These are phyloP conservation scores for Colletotrichum theobromicola DNA, from an alignment of 2,329 filamentous ascomycete species.

Conservation along the genomic window DNA sequence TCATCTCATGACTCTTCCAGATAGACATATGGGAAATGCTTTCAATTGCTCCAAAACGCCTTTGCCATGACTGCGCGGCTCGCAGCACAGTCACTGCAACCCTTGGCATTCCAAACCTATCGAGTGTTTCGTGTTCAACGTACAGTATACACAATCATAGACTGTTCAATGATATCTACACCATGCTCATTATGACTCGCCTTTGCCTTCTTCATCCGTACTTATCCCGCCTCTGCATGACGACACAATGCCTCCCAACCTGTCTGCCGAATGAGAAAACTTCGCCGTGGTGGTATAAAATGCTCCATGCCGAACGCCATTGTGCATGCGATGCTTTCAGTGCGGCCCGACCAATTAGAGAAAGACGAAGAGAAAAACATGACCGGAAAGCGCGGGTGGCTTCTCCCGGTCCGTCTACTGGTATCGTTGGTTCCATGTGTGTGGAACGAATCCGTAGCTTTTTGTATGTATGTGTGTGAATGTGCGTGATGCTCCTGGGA, in stretches of 20 bases:
- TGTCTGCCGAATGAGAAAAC: conserved; percentile 10
- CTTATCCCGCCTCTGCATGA: not conserved
- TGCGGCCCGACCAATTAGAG: conserved; percentile 18
- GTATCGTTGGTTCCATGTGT: conserved; percentile 13
- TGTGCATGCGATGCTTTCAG: conserved; percentile 24
- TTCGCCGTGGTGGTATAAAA: conserved; percentile 21
- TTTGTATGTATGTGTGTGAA: not conserved
- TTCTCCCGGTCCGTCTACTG: conserved; percentile 10
- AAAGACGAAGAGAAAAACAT: conserved; percentile 22
- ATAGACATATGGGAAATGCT: not conserved
- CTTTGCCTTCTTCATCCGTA: not conserved
- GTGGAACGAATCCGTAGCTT: conserved; percentile 12
- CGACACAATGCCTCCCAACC: not conserved
- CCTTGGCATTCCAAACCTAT: not conserved
- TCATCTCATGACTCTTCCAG: not conserved
- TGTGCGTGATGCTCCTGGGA: not conserved
- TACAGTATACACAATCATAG: conserved; percentile 24
- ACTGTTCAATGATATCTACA: conserved; percentile 25
- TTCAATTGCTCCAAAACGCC: conserved; percentile 2
- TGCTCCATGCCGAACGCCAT: conserved; percentile 25
- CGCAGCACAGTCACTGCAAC: not conserved
- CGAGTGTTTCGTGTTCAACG: conserved; percentile 11
- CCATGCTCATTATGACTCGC: conserved; percentile 19
- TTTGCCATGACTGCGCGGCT: not conserved
- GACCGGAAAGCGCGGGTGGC: conserved; percentile 1